phyloP scores from a whole-genome alignment of 2,329 filamentous ascomycete species.

The Colletotrichum horii region DNA sequence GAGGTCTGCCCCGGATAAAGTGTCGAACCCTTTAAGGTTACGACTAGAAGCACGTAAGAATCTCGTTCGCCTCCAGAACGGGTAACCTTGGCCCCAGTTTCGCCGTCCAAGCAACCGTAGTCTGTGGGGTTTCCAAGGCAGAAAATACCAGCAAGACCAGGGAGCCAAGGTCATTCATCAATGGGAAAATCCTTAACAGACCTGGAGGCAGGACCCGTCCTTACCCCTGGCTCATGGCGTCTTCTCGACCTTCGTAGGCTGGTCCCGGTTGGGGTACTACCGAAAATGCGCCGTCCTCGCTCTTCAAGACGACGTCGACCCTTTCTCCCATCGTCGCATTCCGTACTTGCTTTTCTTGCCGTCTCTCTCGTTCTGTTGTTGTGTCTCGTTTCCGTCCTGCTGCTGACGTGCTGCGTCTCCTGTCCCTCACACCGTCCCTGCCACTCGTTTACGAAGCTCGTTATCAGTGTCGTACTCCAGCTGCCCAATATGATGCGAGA shows the following conservation, averaged over 20 bases:
- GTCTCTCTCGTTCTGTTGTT: background rate
- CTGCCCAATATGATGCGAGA: conserved; percentile 22
- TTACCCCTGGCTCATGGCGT: background rate
- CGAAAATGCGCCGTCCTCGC: conserved; percentile 10
- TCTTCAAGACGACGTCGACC: background rate
- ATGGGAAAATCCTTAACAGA: background rate
- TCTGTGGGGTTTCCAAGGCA: conserved; percentile 2
- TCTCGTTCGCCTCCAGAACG: background rate
- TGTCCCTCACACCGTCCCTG: background rate
- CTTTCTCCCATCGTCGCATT: background rate
- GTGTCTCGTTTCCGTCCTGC: background rate
- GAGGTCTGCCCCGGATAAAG: background rate
- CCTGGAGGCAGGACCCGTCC: background rate
- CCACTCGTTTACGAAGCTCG: background rate
- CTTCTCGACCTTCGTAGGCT: background rate
- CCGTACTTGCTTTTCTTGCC: background rate
- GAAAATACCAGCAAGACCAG: background rate
- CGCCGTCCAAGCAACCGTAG: background rate
- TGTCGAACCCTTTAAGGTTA: background rate
- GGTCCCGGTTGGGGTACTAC: background rate
- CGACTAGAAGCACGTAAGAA: conserved; percentile 9
- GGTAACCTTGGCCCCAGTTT: conserved; percentile 2
- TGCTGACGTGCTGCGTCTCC: background rate
- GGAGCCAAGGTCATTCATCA: background rate
- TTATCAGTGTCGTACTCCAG: background rate